Base-by-base conservation (phyloP, 2,329 filamentous ascomycete genomes). In the Trichoderma harzianum region DNA sequence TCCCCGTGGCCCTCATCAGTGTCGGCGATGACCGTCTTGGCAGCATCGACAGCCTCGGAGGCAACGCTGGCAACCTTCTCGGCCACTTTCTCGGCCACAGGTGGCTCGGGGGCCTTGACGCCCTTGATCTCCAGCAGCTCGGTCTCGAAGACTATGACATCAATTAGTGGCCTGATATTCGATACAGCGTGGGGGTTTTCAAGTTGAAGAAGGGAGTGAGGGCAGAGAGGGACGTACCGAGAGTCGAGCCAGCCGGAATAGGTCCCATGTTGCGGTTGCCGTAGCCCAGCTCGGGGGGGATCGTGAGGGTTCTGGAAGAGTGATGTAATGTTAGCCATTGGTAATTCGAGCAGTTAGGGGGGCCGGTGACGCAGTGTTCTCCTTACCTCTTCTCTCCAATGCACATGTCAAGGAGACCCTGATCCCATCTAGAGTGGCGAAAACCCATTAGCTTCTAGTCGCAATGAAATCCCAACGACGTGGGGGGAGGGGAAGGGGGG, bases 391-490 rank as follows among this genome's bases (percentile, higher is more conserved):
- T 95, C 86, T 98, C 95, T 74, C 96, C 95, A 77, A 97, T 92
- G 83, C 96, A 98, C 95, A 98, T 98, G 79, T 93, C 93, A 69
- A 96, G 77, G 51, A 98, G 87, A 64, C 95, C 95, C 80, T 97
- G 83, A 78, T 98, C 95, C 95, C 95, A 98, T 79, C 91, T 93
- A 74, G 63, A 28, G 58, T 77, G 64, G 51, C 18, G 12, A 67
- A 43, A 30, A 69, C 18, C 21, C 30, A 30, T 69, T 53, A 69
- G 67, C 67, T 61, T 62, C 30, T 16, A 24, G 26, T 36, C 28
- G 39, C 57, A 30, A 43, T n/a, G 51, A 43, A 24, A 43, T 21
- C 28, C 57, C 18, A 36, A 30, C 32, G n/a, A 10, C n/a, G 55
- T 51, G 26, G 39, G 36, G 10, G 26, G 3, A 16, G 18, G 24